Percentiles rank a stretch among this genome's conserved stretches.
phyloP scores from a whole-genome alignment of 352 stramenopile genomes.

The Phytophthora ramorum region DNA sequence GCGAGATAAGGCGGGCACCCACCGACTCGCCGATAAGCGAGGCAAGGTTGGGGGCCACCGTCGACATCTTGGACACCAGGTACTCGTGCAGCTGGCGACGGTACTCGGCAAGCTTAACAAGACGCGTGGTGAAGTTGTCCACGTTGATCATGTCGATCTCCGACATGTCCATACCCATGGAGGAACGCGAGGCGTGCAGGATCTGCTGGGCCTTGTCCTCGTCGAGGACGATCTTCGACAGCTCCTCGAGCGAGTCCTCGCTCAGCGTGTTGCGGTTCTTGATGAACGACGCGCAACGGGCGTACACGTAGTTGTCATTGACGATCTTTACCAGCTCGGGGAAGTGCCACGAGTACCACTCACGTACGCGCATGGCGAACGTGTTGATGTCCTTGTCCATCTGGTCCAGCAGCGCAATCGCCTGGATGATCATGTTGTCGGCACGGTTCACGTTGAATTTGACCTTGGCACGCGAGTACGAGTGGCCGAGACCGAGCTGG shows the following conservation, averaged over 20 bases:
- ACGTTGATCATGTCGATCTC: slow-evolving; percentile 99
- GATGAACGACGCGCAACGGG: slow-evolving; percentile 96
- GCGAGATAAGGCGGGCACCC: slow-evolving; percentile 99
- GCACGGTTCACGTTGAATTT: slow-evolving; percentile 99
- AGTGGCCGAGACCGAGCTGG: slow-evolving; percentile 99
- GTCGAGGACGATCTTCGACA: slow-evolving; percentile 96
- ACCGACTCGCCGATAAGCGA: slow-evolving; percentile 99
- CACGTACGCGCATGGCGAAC: slow-evolving; percentile 99
- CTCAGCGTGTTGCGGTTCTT: slow-evolving; percentile 90
- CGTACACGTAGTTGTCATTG: slow-evolving; percentile 99
- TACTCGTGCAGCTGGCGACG: slow-evolving; percentile 96
- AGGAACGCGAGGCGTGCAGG: slow-evolving; percentile 93
- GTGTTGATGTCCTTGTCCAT: slow-evolving; percentile 99
- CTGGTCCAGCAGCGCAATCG: slow-evolving; percentile 99
- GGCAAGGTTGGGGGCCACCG: slow-evolving; percentile 98
- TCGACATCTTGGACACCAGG: slow-evolving; percentile 97
- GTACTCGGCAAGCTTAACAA: slow-evolving; percentile 99
- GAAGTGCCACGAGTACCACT: slow-evolving; percentile 99
- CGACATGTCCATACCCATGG: slow-evolving; percentile 99
- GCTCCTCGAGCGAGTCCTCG: slow-evolving; percentile 83
- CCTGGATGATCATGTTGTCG: slow-evolving; percentile 99
- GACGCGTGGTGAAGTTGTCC: slow-evolving; percentile 97
- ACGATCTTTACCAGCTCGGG: slow-evolving; percentile 99
- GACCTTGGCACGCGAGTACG: slow-evolving; percentile 98
- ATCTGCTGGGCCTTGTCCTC: slow-evolving; percentile 97